Base-by-base conservation (phyloP, 2,329 filamentous ascomycete genomes). In the Sclerotiophoma versabilis region DNA sequence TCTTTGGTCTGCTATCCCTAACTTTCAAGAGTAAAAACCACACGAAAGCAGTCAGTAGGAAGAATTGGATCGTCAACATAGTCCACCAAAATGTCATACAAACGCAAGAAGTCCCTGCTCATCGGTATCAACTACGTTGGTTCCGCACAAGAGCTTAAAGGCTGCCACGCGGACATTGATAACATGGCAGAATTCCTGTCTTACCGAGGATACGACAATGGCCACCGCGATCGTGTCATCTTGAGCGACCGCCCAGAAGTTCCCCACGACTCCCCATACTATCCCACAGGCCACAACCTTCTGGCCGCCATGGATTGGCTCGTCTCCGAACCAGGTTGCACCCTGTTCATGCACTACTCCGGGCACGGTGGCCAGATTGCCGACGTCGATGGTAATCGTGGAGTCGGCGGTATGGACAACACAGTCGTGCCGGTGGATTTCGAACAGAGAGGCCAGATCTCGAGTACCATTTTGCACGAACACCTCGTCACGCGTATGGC, bases 241-340 rank as follows among this genome's bases (percentile, higher is more conserved):
- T 64, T 83, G 29, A 75, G 75, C 10, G 80, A 82, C 59, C 55
- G 65, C 3, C 58, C 68, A 1, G 65, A 65, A 42, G 65, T 72
- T 0, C 66, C 74, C 14, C 64, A 17, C 8, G 46, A 64, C n/a
- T 66, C 61, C 0, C 70, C 71, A 1, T 76, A 70, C 58, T 75
- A 68, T 43, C 77, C 78, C 0, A 75, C 69, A 0, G 77, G 75
- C 8, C 75, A 75, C 59, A 80, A 80, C 59, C 75, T 81, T 15
- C 65, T 82, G 32, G 79, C 80, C 2, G 84, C 84, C 3, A 84
- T 86, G 70, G 75, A 82, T 49, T 86, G 84, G 84, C 77, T 87
- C 2, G 79, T 85, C 37, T 77, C 73, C 22, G 78, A 82, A 48
- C 80, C 83, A 0, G 79, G 80, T 9, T 81, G 81, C 49, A 78